Conservation (phyloP, 345 rosid species). For the Draba incana region DNA sequence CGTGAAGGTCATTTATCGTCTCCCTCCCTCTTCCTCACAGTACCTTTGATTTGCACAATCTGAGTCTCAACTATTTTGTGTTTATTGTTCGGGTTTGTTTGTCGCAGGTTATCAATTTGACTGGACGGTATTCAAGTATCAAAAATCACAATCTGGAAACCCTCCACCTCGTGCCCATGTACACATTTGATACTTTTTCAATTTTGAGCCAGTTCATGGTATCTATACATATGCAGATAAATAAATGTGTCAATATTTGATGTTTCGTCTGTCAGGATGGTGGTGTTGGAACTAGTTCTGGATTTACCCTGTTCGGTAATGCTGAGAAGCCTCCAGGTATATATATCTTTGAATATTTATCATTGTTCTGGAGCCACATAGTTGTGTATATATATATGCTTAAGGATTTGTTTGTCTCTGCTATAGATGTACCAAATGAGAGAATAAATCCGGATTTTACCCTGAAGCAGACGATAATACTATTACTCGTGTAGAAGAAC, state of each 20-base stretch:
- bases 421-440: conserved; percentile 61
- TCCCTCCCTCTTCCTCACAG: conserved; percentile 5
- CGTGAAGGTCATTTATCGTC: conserved; percentile 74
- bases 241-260: neutral
- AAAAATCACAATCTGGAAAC: conserved; percentile 79
- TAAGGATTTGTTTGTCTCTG: conserved; percentile 53
- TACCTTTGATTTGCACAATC: conserved; percentile 6
- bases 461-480: conserved; percentile 60
- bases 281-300: conserved; percentile 81
- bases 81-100: conserved; percentile 28
- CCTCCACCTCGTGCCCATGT: conserved; percentile 64
- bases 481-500: no score
- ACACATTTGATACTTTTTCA: neutral
- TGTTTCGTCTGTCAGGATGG: conserved; percentile 51
- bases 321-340: conserved; percentile 71
- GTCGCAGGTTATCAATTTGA: conserved; percentile 90
- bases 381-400: conserved; percentile 6
- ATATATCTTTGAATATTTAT: conserved; percentile 31
- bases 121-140: conserved; percentile 92
- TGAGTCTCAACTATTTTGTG: conserved; percentile 9
- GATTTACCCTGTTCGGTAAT: conserved; percentile 54
- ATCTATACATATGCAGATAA: conserved; percentile 1
- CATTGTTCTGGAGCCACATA: conserved; percentile 9
- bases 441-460: conserved; percentile 57
- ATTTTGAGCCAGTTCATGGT: neutral